Base-by-base conservation (phyloP, 768 basidiomycete species). In the Coprinellus micaceus region DNA sequence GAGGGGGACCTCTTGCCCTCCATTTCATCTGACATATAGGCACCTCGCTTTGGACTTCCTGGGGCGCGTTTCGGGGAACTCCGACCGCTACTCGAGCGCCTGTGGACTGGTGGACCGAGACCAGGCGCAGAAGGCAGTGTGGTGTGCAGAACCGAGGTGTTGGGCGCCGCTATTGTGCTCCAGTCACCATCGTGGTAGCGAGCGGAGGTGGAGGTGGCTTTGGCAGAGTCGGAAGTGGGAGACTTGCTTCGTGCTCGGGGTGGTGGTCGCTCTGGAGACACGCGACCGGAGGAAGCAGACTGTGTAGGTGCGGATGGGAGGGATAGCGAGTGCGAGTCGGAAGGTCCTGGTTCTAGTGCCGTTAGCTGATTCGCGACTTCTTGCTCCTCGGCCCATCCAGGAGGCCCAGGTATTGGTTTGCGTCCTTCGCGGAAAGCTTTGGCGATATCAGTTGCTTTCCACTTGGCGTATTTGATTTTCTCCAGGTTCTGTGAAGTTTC, bases 391-490 rank as follows among this genome's bases (percentile, higher is more conserved):
- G 64, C 65, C 57, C 70, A 76, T 51, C 79, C 84, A 46, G 89
- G 84, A 56, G 91, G 89, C 1, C 92, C 96, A 1, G 94, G 82
- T 1, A 76, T 73, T 10, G 96, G 94, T 61, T 80, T 83, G 21
- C 90, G 82, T 4, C 97, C 95, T 69, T 98, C 96, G n/a, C 95
- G 85, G 66, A 94, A 82, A 1, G 96, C 94, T 69, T 91, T 98
- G 17, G 91, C 85, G 19, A 98, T 94, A 59, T 97, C 94, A 12
- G 89, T 88, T 36, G 96, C 96, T 69, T 98, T 98, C 95, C 97
- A 99, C 69, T 97, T 93, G 3, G 94, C 83, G 71, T 98, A 99
- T 54, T 84, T 86, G 33, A 96, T 83, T 71, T 97, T 98, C 60
- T 89, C 89, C 62, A 86, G 86, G 59, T 84, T 83, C 92, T 96